These are phyloP conservation scores for Geotrichum reessii DNA, from an alignment of 1,139 yeast genomes.

Conservation along the genomic window DNA sequence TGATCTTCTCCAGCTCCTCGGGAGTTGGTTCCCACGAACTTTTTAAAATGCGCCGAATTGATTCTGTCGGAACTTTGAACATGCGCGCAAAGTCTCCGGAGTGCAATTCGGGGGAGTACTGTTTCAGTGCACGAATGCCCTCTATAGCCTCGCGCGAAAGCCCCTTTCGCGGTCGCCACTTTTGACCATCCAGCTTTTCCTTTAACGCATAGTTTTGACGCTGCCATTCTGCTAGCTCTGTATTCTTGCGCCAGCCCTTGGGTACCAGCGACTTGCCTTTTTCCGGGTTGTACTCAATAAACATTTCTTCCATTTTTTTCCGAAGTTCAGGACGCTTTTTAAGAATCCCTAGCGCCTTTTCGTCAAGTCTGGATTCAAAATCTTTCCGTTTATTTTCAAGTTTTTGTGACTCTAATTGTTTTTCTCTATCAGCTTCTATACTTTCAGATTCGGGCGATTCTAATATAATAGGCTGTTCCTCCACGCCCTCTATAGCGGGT, in stretches of 20 bases:
- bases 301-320: conserved; percentile 1
- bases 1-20: conserved; percentile 43
- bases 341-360: conserved; percentile 13
- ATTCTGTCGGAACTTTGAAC: conserved; percentile 75
- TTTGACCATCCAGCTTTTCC: conserved; percentile 51
- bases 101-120: conserved; percentile 50
- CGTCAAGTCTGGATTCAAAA: conserved; percentile 8
- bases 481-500: not conserved
- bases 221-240: conserved; percentile 54
- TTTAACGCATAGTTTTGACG: conserved; percentile 57
- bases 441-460: not conserved
- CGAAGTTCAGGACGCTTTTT: conserved; percentile 15
- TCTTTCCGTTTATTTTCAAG: conserved; percentile 1
- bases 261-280: conserved; percentile 34
- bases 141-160: conserved; percentile 67
- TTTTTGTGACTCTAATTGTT: not conserved
- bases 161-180: conserved; percentile 67
- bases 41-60: conserved; percentile 69
- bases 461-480: not conserved
- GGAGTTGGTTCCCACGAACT: conserved; percentile 70
- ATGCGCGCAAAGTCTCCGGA: conserved; percentile 57
- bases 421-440: not conserved
- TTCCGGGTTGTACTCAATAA: conserved; percentile 1
- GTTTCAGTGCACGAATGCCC: conserved; percentile 53
- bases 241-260: conserved; percentile 40